Evolutionary conservation across 2,329 filamentous ascomycete genomes (phyloP), one percentile per base, ranked within the genome.

Genomic region (Aspergillus sojae): DNA sequence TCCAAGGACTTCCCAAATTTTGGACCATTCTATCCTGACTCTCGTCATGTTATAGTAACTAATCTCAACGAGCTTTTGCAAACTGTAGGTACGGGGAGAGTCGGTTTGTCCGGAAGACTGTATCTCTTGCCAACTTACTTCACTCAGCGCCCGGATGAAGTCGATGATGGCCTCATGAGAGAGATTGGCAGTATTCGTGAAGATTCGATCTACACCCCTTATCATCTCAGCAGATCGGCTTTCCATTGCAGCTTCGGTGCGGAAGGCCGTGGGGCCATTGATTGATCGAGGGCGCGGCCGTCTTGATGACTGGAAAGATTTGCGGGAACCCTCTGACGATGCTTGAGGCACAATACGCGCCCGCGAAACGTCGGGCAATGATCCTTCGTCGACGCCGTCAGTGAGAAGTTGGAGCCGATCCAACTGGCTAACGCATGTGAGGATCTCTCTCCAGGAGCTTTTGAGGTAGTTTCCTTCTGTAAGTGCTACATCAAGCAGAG

Each of bases 1-100:
- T 16, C 95, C 95, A n/a, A 99, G 86, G 1, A 99, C 91, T 67
- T 92, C 91, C 95, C 95, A 99, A 64, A 99, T 97, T 71, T 91
- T 94, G 14, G 91, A 96, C 95, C 95, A 99, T 76, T 99, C 95
- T 72, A 98, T 98, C 72, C 95, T 91, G 41, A 99, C 94, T 83
- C 95, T 89, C 63, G 92, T 93, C 95, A 99, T 99, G 82, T 99
- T 99, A 87, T 99, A 99, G 79, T 97, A 97, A 77, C 93, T 96
- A 78, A 99, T 98, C 79, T 99, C 95, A 19, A 99, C 96, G 67
- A 99, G 88, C 79, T 99, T 99, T 75, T 99, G 95, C 65, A 99
- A 82, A 80, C 94, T 97, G 84, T 97, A 99, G 10, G 94, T 99
- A 60, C 96, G 89, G 12, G 95, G 95, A 26, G 93, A 96, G 65